Percentiles rank a stretch among this genome's conserved stretches.
Conservation (phyloP, 2,329 filamentous ascomycete species). For the Neopestalotiopsis clavispora region DNA sequence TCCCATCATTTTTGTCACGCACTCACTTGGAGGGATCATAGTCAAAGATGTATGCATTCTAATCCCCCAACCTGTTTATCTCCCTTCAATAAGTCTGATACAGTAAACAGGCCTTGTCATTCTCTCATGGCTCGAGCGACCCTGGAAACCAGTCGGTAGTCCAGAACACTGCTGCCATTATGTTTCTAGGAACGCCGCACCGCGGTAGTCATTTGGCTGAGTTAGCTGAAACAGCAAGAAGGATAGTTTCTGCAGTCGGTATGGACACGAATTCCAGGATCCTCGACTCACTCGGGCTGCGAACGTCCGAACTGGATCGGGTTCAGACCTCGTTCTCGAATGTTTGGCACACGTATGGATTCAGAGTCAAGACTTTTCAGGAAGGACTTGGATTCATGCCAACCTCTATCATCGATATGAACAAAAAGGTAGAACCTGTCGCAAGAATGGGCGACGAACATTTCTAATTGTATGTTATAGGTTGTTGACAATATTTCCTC, state of each 20-base stretch:
- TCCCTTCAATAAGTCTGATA: too few species aligned
- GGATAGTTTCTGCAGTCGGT: too few species aligned
- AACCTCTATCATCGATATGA: slow-evolving; percentile 16
- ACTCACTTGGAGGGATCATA: too few species aligned
- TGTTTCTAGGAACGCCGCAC: slow-evolving; percentile 25
- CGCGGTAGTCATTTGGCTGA: slow-evolving; percentile 21
- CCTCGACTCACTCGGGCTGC: slow-evolving; percentile 20
- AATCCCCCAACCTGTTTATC: too few species aligned
- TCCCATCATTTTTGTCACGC: too few species aligned
- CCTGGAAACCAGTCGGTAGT: slow-evolving; percentile 15
- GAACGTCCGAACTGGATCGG: slow-evolving; percentile 21
- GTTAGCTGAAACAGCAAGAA: slow-evolving; percentile 7
- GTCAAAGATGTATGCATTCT: too few species aligned
- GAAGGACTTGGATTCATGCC: slow-evolving; percentile 22
- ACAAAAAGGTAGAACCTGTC: slow-evolving; percentile 19
- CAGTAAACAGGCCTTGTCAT: too few species aligned
- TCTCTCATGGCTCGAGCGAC: neutral
- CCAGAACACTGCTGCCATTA: slow-evolving; percentile 14
- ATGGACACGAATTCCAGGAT: neutral
- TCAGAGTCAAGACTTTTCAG: slow-evolving; percentile 27
- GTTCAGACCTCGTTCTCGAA: slow-evolving; percentile 22
- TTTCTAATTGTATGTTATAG: too few species aligned
- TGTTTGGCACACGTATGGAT: slow-evolving; percentile 22
- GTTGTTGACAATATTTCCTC: slow-evolving; percentile 24
- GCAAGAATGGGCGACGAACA: too few species aligned